Base-by-base conservation (phyloP, 164 flowering plant species). In the Hamamelis virginiana region DNA sequence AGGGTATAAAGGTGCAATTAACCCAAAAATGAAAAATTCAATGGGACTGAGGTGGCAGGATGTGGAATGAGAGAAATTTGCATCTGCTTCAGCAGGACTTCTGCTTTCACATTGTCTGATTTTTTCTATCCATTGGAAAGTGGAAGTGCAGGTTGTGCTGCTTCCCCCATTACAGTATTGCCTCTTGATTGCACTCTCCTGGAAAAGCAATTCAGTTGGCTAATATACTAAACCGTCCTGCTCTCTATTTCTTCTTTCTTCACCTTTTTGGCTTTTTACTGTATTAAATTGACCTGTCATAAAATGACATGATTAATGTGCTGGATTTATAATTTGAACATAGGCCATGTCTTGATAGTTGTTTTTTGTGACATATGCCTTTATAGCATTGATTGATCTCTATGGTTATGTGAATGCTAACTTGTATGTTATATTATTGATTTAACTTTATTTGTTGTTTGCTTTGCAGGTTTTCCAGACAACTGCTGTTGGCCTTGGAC, bases 401-500 rank as follows among this genome's bases (percentile, higher is more conserved):
- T 25, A 19, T 44, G 23, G 6, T 53, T 53, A 53, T 22, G 18
- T 18, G 46, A 61, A 21, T 38, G 46, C 47, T 61, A 8, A 25
- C 4, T 65, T 55, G 6, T 43, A 23, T 26, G 14, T 62, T 60
- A 14, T 28, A 1, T 33, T 50, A 18, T 14, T 2, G 4, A 27
- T 41, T 43, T 38, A 18, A 10, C 62, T 21, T n/a, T 33, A n/a
- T 61, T 52, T 74, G 61, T 27, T 19, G 4, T 46, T 51, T 51
- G 26, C 69, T 41, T 59, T 28, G 15, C 75, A 95, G 98, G 98
- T 95, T 79, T 94, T 88, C 86, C 98, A 95, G 88, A 95, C 98
- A 57, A 95, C 98, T 70, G 91, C 86, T 41, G 98, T 95, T 72
- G 98, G 98, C 72, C 89, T 95, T 48, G 98, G 98, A 45, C 98